phyloP scores from a whole-genome alignment of 768 basidiomycete genomes.

The Mycena galopus region DNA sequence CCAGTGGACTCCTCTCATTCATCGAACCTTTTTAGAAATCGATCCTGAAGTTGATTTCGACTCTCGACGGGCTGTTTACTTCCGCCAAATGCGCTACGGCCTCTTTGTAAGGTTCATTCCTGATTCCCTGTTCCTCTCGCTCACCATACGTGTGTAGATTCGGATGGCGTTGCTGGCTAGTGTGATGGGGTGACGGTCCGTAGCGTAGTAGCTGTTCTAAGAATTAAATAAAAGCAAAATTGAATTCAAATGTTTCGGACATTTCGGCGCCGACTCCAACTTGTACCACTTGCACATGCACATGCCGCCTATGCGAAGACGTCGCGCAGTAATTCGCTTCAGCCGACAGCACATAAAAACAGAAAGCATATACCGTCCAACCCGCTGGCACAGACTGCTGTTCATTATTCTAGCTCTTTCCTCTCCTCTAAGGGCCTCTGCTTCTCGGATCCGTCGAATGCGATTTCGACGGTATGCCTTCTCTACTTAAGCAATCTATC shows the following conservation, averaged over 20 bases:
- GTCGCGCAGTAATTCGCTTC: neutral
- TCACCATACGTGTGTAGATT: constrained; percentile 55
- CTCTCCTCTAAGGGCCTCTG: too few relatives aligned
- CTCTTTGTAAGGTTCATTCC: constrained; percentile 82
- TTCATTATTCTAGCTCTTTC: too few relatives aligned
- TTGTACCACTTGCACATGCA: too few relatives aligned
- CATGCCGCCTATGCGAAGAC: too few relatives aligned
- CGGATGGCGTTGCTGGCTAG: constrained; percentile 86
- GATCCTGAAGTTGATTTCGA: constrained; percentile 99
- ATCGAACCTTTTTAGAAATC: constrained; percentile 76
- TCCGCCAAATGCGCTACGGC: constrained; percentile 98
- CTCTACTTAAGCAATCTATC: neutral
- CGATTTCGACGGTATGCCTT: neutral
- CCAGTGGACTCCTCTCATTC: constrained; percentile 12
- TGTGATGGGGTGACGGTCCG: constrained; percentile 55
- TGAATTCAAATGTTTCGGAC: neutral
- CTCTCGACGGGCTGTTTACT: constrained; percentile 92
- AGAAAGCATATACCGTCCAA: too few relatives aligned
- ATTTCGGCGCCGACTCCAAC: too few relatives aligned
- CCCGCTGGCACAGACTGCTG: too few relatives aligned
- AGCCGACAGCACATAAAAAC: too few relatives aligned
- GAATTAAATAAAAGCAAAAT: neutral
- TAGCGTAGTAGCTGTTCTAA: neutral
- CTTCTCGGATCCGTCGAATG: neutral
- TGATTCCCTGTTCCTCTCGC: neutral